Evolutionary conservation across 1,284 basidiomycete genomes (phyloP).

Genomic region (Calocybe gambosa): DNA sequence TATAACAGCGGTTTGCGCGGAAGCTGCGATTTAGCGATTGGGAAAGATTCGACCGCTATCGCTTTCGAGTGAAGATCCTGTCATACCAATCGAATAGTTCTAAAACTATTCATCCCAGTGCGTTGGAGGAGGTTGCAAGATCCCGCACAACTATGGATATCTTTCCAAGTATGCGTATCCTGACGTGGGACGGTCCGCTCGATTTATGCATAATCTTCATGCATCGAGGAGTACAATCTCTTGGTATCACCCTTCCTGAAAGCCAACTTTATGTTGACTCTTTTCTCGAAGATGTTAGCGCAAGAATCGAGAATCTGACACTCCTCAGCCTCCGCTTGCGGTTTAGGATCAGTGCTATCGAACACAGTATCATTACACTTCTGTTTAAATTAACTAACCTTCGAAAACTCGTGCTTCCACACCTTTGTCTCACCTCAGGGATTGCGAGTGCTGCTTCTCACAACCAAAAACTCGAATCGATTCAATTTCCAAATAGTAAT

Average conservation of each 20-base stretch:
- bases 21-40: slow-evolving; percentile 39
- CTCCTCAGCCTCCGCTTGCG: neutral
- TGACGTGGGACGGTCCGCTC: slow-evolving; percentile 15
- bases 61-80: slow-evolving; percentile 38
- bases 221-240: slow-evolving; percentile 16
- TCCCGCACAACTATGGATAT: too few relatives aligned
- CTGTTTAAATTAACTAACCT: neutral
- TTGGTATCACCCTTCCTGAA: slow-evolving; percentile 9
- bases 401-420: slow-evolving; percentile 14
- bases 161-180: neutral
- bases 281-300: neutral
- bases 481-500: too few relatives aligned
- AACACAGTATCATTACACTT: neutral
- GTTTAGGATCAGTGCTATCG: neutral
- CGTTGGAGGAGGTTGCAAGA: too few relatives aligned
- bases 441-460: too few relatives aligned
- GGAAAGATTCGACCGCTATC: slow-evolving; percentile 40
- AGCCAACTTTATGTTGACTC: neutral
- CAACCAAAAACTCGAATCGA: too few relatives aligned
- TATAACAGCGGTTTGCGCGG: slow-evolving; percentile 23
- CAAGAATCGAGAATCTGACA: neutral
- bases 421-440: neutral
- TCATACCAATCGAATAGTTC: slow-evolving; percentile 11
- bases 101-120: neutral
- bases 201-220: slow-evolving; percentile 20